Evolutionary conservation across 139 green algal genomes (phyloP).

Genomic region (Tetratostichococcus sp.): DNA sequence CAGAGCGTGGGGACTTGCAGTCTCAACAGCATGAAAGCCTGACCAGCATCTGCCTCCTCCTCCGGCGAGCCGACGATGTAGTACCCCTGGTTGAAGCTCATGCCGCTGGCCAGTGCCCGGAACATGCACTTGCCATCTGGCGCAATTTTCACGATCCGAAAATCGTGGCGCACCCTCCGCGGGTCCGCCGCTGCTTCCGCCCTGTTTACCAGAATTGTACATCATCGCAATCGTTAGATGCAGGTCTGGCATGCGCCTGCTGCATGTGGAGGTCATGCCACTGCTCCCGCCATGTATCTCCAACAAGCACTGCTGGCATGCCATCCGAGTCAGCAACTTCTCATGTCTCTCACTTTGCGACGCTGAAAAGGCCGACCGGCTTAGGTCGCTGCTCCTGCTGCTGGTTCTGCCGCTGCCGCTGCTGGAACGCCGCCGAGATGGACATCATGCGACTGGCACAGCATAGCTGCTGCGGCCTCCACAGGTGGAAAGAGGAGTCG

Average conservation of each 20-base stretch:
- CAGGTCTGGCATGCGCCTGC: no score
- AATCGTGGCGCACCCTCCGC: neutral
- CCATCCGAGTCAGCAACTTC: no score
- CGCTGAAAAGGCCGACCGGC: neutral
- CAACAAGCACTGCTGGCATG: neutral
- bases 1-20: conserved; percentile 2
- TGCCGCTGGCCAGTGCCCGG: conserved; percentile 44
- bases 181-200: neutral
- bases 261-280: no score
- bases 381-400: neutral
- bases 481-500: neutral
- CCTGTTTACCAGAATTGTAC: neutral
- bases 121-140: conserved; percentile 69
- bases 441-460: neutral
- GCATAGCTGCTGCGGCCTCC: neutral
- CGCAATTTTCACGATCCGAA: conserved; percentile 31
- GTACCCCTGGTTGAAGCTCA: conserved; percentile 45
- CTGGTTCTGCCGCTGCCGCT: neutral
- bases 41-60: conserved; percentile 23
- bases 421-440: neutral
- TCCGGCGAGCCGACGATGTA: conserved; percentile 29
- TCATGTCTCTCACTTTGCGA: neutral
- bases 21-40: neutral
- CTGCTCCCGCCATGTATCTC: no score
- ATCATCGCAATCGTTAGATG: neutral